phyloP scores from a whole-genome alignment of 2,329 filamentous ascomycete species.

The Paecilomyces niveus region DNA sequence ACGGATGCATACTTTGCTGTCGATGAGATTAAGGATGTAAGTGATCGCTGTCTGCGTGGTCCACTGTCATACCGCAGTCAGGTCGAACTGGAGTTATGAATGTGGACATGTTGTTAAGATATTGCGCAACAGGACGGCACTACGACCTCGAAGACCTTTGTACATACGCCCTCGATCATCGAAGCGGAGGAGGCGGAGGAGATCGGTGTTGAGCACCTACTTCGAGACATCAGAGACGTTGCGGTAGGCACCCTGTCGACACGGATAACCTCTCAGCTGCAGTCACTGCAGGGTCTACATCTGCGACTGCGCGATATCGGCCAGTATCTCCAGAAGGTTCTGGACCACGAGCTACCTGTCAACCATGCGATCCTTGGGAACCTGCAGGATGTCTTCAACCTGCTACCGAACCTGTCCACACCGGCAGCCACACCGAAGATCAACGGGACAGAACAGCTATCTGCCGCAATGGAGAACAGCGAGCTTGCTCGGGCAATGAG shows the following conservation, averaged over 20 bases:
- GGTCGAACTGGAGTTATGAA: background rate
- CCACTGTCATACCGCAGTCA: background rate
- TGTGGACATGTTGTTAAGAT: background rate
- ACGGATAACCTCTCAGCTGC: constrained; percentile 92
- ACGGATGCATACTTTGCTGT: constrained; percentile 99
- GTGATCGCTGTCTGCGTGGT: constrained; percentile 25
- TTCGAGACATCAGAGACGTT: constrained; percentile 96
- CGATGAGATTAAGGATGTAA: constrained; percentile 97
- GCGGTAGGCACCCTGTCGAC: constrained; percentile 95
- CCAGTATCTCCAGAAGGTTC: constrained; percentile 89
- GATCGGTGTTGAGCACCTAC: constrained; percentile 94
- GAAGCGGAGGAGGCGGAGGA: constrained; percentile 98
- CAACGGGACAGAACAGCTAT: constrained; percentile 49
- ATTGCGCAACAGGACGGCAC: constrained; percentile 69
- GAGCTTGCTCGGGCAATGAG: constrained; percentile 96
- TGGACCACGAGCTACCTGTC: constrained; percentile 84
- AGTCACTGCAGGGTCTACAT: constrained; percentile 93
- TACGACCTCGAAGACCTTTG: constrained; percentile 92
- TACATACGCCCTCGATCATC: constrained; percentile 96
- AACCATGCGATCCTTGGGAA: constrained; percentile 97
- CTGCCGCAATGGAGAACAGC: constrained; percentile 57
- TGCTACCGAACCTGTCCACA: constrained; percentile 89
- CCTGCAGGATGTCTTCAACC: constrained; percentile 98
- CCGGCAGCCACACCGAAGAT: constrained; percentile 57
- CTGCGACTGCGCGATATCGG: constrained; percentile 92